Evolutionary conservation across 225 moss, liverwort and hornwort genomes (phyloP), one percentile per base, ranked within the genome.

Genomic region (Marchantia paleacea): DNA sequence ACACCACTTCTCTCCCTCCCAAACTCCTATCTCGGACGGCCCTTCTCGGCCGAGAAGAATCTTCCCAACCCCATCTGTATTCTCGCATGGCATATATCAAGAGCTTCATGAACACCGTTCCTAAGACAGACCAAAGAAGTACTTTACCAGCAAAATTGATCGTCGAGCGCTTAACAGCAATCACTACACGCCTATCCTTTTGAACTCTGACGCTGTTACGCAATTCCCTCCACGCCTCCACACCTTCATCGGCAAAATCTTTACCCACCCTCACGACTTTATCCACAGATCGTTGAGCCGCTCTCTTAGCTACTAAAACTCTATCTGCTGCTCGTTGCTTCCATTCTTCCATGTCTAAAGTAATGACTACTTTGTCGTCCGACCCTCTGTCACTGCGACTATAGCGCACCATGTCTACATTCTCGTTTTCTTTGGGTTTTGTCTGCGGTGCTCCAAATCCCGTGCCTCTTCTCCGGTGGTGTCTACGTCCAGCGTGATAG

Each of bases 31-130:
- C 97, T 81, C 95, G 85, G 51, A 99, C 89, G 8, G 85, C 83
- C 78, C 82, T 87, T 82, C 72, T 88, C 79, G 88, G 86, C 87
- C 91, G 79, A 48, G 80, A 70, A 55, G 86, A 85, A 22, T 95
- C 95, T 75, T 90, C 91, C 93, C 95, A 94, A 26, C 92, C 94
- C 95, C 97, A 99, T 26, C 90, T 82, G 29, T 93, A 92, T 19
- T 75, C 57, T 77, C 81, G 89, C 82, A 87, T 84, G 72, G 89
- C 92, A 80, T 79, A 78, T 24, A 82, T 24, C n/a, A 95, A 69
- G 28, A 95, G 49, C 75, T 88, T 90, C 64, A 88, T 83, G 52
- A 91, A 88, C 24, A 91, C 79, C 52, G 90, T 75, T 19, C 90
- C 82, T 64, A 99, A 78, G 62, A 93, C 67, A 65, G 89, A 95